Conservation (phyloP, 2,329 filamentous ascomycete genomes). For the Phyllosticta capitalensis region DNA sequence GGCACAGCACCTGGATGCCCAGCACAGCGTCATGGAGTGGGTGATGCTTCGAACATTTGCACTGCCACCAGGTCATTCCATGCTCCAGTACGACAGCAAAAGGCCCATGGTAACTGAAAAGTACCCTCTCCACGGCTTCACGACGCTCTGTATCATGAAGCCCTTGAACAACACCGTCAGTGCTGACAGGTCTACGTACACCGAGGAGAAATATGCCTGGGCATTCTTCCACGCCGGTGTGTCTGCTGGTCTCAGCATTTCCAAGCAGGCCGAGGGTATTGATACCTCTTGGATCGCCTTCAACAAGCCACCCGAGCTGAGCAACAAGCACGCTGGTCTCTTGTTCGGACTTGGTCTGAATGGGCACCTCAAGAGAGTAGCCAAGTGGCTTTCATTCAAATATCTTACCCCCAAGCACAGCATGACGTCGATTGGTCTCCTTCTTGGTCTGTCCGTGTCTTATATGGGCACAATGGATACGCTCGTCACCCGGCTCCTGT, state of each 20-base stretch:
- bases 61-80: conserved; percentile 74
- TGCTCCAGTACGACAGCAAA: conserved; percentile 80
- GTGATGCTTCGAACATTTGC: conserved; percentile 82
- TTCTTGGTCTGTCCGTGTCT: conserved; percentile 84
- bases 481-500: conserved; percentile 82
- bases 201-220: conserved; percentile 96
- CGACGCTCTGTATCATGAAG: conserved; percentile 81
- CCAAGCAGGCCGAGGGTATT: conserved; percentile 80
- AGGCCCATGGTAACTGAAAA: conserved; percentile 88
- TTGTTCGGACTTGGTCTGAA: conserved; percentile 84
- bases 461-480: conserved; percentile 97
- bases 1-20: conserved; percentile 77
- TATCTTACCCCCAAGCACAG: conserved; percentile 98
- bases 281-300: conserved; percentile 98
- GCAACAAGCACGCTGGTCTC: conserved; percentile 93
- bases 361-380: conserved; percentile 84
- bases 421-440: conserved; percentile 95
- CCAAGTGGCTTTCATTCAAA: conserved; percentile 98
- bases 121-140: conserved; percentile 82
- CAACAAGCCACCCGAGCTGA: conserved; percentile 89
- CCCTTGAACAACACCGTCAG: conserved; percentile 86
- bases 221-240: conserved; percentile 97
- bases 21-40: conserved; percentile 81
- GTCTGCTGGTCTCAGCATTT: conserved; percentile 85
- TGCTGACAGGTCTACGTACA: conserved; percentile 79